phyloP scores from a whole-genome alignment of 331 rosid species.

The Rhamnella rubrinervis region DNA sequence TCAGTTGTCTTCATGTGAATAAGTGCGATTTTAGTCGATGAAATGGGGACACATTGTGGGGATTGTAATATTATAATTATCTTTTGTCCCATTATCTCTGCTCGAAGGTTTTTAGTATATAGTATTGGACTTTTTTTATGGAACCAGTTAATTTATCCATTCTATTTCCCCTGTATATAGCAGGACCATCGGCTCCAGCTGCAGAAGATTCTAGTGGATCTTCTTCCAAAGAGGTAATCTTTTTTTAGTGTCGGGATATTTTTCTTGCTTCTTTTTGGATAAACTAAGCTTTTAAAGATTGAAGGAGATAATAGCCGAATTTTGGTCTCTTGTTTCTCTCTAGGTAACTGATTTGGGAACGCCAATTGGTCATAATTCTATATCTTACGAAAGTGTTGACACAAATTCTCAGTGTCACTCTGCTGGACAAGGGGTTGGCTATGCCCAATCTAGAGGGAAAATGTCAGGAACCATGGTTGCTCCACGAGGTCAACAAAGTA shows the following conservation, averaged over 20 bases:
- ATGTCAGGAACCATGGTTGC: constrained; percentile 31
- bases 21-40: too few species aligned
- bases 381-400: constrained; percentile 41
- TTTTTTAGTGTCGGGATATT: not conserved
- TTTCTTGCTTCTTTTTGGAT: not conserved
- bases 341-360: constrained; percentile 60
- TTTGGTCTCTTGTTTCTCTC: constrained; percentile 6
- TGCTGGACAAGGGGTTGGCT: constrained; percentile 46
- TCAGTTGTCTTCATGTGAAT: too few species aligned
- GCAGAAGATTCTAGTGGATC: constrained; percentile 48
- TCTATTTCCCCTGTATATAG: constrained; percentile 20
- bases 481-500: constrained; percentile 42
- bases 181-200: constrained; percentile 58
- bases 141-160: constrained; percentile 1
- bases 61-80: too few species aligned
- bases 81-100: not conserved
- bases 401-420: constrained; percentile 40
- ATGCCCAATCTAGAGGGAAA: constrained; percentile 44
- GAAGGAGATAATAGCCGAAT: not conserved
- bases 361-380: constrained; percentile 31
- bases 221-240: constrained; percentile 64
- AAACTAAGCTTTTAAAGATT: not conserved
- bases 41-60: too few species aligned
- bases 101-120: not conserved
- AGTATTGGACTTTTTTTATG: not conserved